phyloP scores from a whole-genome alignment of 768 basidiomycete genomes.

The Russula earlei region DNA sequence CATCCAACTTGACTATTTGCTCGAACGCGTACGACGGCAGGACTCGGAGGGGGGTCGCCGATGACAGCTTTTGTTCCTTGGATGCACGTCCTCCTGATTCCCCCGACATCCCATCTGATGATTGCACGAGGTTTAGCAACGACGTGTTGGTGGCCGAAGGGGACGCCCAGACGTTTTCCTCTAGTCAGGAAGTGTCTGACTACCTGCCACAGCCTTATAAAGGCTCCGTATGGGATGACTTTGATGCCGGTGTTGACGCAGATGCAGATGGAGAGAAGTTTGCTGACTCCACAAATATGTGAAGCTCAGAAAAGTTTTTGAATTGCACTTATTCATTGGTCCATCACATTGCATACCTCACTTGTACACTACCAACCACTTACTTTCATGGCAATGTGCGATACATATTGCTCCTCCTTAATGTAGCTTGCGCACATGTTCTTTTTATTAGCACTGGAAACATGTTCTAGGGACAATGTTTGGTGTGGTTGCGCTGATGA shows the following conservation, averaged over 20 bases:
- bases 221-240: not conserved
- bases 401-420: constrained; percentile 3
- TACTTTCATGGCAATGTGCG: not conserved
- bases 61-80: constrained; percentile 10
- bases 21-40: constrained; percentile 50
- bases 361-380: constrained; percentile 16
- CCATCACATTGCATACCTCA: constrained; percentile 12
- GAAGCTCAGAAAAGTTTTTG: not conserved
- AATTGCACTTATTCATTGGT: constrained; percentile 7
- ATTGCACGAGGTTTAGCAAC: constrained; percentile 1
- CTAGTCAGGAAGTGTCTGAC: constrained; percentile 18
- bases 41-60: constrained; percentile 29
- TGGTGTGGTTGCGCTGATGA: too few species aligned
- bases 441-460: too few species aligned
- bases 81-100: constrained; percentile 4
- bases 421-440: too few species aligned
- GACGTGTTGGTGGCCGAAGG: not conserved
- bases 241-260: constrained; percentile 6
- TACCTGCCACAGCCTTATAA: constrained; percentile 18
- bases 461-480: too few species aligned
- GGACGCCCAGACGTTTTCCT: constrained; percentile 3
- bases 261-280: not conserved
- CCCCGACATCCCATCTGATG: not conserved
- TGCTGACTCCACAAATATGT: not conserved
- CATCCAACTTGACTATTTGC: constrained; percentile 61